Evolutionary conservation across 2,329 filamentous ascomycete species (phyloP).

Genomic region (Apiospora koreana): DNA sequence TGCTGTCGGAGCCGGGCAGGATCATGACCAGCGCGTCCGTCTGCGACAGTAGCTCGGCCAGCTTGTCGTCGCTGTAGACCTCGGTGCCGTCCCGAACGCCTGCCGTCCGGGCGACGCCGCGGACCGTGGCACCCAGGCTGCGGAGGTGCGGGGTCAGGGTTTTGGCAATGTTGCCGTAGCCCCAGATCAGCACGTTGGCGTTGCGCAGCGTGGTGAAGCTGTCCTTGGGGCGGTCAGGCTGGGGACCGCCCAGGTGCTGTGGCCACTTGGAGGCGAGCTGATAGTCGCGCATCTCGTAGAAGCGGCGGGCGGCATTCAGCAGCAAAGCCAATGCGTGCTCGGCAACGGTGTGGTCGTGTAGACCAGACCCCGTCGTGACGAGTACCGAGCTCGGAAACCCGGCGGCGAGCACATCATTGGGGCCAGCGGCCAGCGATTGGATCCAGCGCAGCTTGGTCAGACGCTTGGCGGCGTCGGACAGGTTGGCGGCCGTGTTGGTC

Average conservation of each 20-base stretch:
- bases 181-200: slow-evolving; percentile 62
- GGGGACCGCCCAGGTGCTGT: slow-evolving; percentile 60
- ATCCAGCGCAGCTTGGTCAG: slow-evolving; percentile 64
- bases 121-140: slow-evolving; percentile 58
- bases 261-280: slow-evolving; percentile 61
- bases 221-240: slow-evolving; percentile 57
- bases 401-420: slow-evolving; percentile 64
- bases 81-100: slow-evolving; percentile 61
- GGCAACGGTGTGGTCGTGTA: slow-evolving; percentile 66
- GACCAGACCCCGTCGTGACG: slow-evolving; percentile 63
- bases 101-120: slow-evolving; percentile 55
- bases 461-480: slow-evolving; percentile 55
- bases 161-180: slow-evolving; percentile 68
- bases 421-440: slow-evolving; percentile 65
- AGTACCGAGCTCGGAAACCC: slow-evolving; percentile 56
- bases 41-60: slow-evolving; percentile 53
- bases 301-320: slow-evolving; percentile 55
- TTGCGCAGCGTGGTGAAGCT: slow-evolving; percentile 61
- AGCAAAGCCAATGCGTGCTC: slow-evolving; percentile 64
- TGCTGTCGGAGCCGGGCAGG: slow-evolving; percentile 58
- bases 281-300: slow-evolving; percentile 64
- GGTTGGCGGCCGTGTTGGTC: slow-evolving; percentile 59
- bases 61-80: slow-evolving; percentile 55
- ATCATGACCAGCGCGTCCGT: slow-evolving; percentile 71
- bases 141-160: slow-evolving; percentile 55